Evolutionary conservation across 2,329 filamentous ascomycete species (phyloP).

Genomic region (Alternaria panax): DNA sequence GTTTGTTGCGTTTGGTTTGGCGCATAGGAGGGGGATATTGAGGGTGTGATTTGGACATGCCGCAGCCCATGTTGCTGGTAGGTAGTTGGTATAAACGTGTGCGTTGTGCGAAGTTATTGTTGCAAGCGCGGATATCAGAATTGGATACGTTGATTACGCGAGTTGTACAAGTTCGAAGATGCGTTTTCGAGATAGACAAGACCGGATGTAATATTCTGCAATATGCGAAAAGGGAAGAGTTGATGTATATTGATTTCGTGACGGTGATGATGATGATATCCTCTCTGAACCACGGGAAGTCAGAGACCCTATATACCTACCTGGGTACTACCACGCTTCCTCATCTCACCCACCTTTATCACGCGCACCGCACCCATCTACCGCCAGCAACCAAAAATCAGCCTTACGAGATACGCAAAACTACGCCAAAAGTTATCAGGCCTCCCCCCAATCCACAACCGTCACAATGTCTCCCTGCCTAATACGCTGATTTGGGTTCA

Average conservation of each 20-base stretch:
- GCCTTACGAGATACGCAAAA: background rate
- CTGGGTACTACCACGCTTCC: background rate
- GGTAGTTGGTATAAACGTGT: background rate
- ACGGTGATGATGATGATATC: background rate
- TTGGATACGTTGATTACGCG: background rate
- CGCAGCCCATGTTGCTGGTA: conserved; percentile 26
- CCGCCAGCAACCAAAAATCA: background rate
- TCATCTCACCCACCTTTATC: background rate
- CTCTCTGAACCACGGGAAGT: background rate
- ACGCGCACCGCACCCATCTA: background rate
- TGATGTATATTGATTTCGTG: background rate
- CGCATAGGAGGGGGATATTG: conserved; percentile 23
- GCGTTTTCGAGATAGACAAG: no score
- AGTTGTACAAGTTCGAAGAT: no score
- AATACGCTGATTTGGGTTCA: background rate
- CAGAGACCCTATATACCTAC: background rate
- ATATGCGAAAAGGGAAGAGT: background rate
- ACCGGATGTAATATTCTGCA: background rate
- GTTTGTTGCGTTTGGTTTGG: conserved; percentile 1
- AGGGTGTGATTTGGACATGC: conserved; percentile 21
- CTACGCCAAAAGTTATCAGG: background rate
- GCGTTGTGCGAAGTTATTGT: background rate
- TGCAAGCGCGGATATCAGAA: background rate
- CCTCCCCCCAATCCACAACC: background rate
- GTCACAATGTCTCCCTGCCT: background rate